Conservation (phyloP, 805 yeast genomes). For the Hanseniaspora meyeri region DNA sequence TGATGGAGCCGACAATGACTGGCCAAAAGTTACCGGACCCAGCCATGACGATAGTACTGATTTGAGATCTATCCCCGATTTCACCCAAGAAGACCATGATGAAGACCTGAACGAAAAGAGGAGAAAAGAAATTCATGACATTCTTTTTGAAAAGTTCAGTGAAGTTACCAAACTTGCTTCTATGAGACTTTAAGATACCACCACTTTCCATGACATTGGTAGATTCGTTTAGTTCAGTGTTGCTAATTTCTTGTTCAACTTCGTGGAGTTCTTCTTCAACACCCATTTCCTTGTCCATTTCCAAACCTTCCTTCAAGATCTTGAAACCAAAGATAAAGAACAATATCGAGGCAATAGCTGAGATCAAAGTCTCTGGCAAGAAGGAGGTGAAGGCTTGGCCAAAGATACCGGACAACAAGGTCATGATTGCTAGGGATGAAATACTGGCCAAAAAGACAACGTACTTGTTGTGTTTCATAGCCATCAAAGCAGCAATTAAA, state of each 20-base stretch:
- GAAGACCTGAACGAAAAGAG: conserved; percentile 87
- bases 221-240: conserved; percentile 41
- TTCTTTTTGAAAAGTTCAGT: conserved; percentile 38
- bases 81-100: conserved; percentile 94
- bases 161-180: conserved; percentile 16
- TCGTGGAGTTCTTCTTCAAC: conserved; percentile 93
- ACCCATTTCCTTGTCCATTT: conserved; percentile 70
- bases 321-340: conserved; percentile 74
- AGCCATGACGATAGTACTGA: conserved; percentile 96
- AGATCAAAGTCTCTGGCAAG: conserved; percentile 67
- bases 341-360: conserved; percentile 65
- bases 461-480: conserved; percentile 78
- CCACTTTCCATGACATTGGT: conserved; percentile 54
- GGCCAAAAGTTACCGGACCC: conserved; percentile 88
- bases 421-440: conserved; percentile 76
- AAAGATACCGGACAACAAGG: conserved; percentile 74
- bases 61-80: conserved; percentile 98
- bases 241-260: conserved; percentile 84
- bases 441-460: conserved; percentile 86
- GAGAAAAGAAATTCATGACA: conserved; percentile 58
- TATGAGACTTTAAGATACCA: conserved; percentile 9
- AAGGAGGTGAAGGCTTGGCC: conserved; percentile 86
- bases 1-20: conserved; percentile 76
- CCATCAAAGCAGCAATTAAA: conserved; percentile 92
- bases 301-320: conserved; percentile 66